Percentiles rank a stretch among this genome's conserved stretches.
phyloP scores from a whole-genome alignment of 768 basidiomycete species.

The Lactarius pseudohatsudake region DNA sequence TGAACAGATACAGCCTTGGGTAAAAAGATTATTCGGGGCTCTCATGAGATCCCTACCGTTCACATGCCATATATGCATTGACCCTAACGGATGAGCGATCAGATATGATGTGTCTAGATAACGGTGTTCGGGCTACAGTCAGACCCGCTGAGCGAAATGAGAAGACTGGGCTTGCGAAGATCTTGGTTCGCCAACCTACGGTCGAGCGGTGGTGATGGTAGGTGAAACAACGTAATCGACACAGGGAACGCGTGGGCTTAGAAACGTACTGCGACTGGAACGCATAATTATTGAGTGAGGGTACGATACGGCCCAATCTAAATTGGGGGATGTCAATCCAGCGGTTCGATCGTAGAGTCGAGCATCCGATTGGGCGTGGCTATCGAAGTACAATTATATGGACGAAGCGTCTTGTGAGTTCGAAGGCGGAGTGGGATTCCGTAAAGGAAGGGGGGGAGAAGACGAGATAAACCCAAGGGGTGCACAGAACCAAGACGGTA shows the following conservation, averaged over 20 bases:
- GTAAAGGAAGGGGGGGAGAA: too few relatives aligned
- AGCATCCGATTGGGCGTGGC: neutral
- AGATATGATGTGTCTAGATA: neutral
- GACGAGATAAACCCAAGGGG: too few relatives aligned
- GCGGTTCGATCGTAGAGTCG: neutral
- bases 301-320: constrained; percentile 9
- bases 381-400: neutral
- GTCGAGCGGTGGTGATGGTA: neutral
- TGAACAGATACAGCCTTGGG: neutral
- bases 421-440: too few relatives aligned
- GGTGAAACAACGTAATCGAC: neutral
- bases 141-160: neutral
- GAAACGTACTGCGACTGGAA: neutral
- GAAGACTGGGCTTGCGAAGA: neutral
- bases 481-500: too few relatives aligned
- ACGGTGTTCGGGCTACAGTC: neutral
- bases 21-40: neutral
- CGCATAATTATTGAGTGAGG: constrained; percentile 7
- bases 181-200: neutral
- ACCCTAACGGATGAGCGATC: neutral
- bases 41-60: neutral
- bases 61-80: neutral
- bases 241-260: neutral
- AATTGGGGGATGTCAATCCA: constrained; percentile 2
- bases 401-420: too few relatives aligned